Evolutionary conservation across 352 stramenopile species (phyloP).

Genomic region (Phytopythium mirpurense): DNA sequence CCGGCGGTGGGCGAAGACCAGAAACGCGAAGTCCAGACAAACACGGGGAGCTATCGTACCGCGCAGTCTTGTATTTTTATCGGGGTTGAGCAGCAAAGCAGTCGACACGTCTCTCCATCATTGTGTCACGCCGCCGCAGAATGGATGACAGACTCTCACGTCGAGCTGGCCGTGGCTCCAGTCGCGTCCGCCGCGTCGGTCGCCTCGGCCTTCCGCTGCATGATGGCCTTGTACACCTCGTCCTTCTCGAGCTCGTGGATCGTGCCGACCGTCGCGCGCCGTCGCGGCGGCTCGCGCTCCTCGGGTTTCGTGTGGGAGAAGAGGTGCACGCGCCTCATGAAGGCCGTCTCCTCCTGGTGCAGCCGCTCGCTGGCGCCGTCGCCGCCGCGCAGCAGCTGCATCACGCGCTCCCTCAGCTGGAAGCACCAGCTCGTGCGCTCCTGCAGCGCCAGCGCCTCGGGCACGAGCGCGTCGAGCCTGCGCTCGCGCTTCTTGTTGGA

Average conservation of each 20-base stretch:
- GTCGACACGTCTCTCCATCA: too few species aligned
- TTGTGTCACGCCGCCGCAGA: too few species aligned
- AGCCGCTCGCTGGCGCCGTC: neutral
- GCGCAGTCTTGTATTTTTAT: too few species aligned
- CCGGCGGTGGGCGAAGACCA: too few species aligned
- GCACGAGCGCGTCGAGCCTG: constrained; percentile 32
- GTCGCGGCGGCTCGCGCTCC: constrained; percentile 12
- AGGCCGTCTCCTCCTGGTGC: constrained; percentile 22
- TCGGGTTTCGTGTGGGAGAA: constrained; percentile 12
- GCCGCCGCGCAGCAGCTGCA: constrained; percentile 25
- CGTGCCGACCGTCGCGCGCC: constrained; percentile 41
- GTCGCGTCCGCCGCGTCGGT: too few species aligned
- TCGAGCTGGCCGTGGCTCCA: too few species aligned
- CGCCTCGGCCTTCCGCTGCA: neutral
- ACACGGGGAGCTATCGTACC: too few species aligned
- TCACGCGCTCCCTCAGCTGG: constrained; percentile 47
- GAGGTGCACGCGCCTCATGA: constrained; percentile 33
- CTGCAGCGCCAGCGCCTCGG: constrained; percentile 40
- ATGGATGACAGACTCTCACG: too few species aligned
- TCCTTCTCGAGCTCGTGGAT: constrained; percentile 56
- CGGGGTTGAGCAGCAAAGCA: too few species aligned
- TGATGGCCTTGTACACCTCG: constrained; percentile 40
- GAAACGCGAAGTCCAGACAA: too few species aligned
- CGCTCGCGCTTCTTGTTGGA: constrained; percentile 56
- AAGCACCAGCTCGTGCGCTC: constrained; percentile 45